These are phyloP conservation scores for Heliophila coronopifolia DNA, from an alignment of 441 rosid species.

Conservation along the genomic window DNA sequence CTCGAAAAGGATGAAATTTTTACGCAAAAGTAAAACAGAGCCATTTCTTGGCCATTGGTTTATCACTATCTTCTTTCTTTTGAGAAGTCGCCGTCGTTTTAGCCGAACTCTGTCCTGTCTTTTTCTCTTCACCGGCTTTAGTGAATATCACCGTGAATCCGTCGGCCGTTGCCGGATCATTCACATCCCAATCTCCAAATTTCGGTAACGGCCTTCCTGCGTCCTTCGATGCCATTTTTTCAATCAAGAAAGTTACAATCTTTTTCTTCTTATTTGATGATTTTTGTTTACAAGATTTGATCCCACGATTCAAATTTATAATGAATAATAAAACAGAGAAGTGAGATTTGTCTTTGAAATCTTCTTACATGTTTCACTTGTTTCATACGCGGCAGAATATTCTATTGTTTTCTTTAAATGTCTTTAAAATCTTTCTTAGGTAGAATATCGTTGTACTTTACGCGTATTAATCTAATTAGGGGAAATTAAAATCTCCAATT, in stretches of 20 bases:
- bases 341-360: conserved; percentile 11
- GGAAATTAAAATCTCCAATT: too few species aligned
- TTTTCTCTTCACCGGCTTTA: conserved; percentile 49
- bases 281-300: not conserved
- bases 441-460: conserved; percentile 18
- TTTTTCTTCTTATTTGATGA: not conserved
- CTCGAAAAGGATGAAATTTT: not conserved
- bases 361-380: conserved; percentile 24
- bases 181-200: conserved; percentile 59
- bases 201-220: conserved; percentile 37
- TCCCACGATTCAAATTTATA: conserved; percentile 16
- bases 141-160: conserved; percentile 44
- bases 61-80: conserved; percentile 21
- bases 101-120: conserved; percentile 24
- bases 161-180: conserved; percentile 45
- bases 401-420: conserved; percentile 17
- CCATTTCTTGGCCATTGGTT: conserved; percentile 34
- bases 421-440: conserved; percentile 15
- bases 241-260: conserved; percentile 12
- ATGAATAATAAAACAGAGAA: conserved; percentile 6
- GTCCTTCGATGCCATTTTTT: conserved; percentile 26
- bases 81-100: conserved; percentile 20
- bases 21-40: conserved; percentile 28
- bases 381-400: conserved; percentile 26
- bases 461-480: conserved; percentile 17